phyloP scores from a whole-genome alignment of 176 grass and related monocot genomes.

The Hsuehochloa calcarea region DNA sequence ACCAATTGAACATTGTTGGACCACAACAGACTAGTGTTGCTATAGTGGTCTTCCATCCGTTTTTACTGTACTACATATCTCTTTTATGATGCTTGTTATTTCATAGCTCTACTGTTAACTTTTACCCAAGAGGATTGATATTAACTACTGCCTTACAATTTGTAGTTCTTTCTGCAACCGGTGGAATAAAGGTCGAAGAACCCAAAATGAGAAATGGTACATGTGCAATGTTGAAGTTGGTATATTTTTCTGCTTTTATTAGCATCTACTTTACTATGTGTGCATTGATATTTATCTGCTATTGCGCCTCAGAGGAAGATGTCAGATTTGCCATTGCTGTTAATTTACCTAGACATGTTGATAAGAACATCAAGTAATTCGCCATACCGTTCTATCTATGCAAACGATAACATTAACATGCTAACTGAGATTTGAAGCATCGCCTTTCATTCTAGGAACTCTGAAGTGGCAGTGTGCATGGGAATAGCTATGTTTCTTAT shows the following conservation, averaged over 20 bases:
- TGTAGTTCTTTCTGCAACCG: conserved; percentile 91
- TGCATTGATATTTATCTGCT: neutral
- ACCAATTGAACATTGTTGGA: neutral
- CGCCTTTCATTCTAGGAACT: neutral
- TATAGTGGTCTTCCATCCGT: neutral
- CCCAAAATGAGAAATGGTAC: conserved; percentile 75
- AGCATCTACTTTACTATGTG: neutral
- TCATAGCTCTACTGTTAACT: neutral
- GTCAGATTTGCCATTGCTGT: neutral
- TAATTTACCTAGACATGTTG: neutral
- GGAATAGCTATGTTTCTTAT: neutral
- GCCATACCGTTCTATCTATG: neutral
- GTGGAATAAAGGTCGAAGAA: conserved; percentile 77
- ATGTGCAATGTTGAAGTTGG: conserved; percentile 27
- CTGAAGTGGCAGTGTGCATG: neutral
- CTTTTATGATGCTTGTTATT: neutral
- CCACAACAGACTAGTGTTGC: neutral
- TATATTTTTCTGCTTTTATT: neutral
- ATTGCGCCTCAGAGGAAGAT: conserved; percentile 3
- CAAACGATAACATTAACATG: neutral
- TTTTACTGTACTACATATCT: neutral
- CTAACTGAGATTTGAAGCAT: neutral
- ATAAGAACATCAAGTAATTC: neutral
- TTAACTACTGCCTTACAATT: conserved; percentile 19
- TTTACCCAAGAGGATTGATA: neutral